phyloP scores from a whole-genome alignment of 805 yeast genomes.

The Blastobotrys attinorum region DNA sequence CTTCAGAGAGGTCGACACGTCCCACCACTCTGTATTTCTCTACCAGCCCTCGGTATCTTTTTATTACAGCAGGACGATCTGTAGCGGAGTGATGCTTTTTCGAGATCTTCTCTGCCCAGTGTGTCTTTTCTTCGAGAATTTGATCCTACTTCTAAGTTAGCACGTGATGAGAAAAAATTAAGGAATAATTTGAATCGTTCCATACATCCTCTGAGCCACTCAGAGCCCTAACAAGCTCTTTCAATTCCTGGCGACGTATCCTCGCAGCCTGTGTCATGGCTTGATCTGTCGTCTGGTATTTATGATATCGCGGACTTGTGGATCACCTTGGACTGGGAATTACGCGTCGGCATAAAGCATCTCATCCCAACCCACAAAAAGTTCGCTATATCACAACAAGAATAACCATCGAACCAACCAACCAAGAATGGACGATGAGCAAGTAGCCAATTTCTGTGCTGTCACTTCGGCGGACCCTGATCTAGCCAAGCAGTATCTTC shows the following conservation, averaged over 20 bases:
- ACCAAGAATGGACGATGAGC: conserved; percentile 21
- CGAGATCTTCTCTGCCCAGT: conserved; percentile 7
- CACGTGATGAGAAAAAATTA: no score
- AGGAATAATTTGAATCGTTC: no score
- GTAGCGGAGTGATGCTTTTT: conserved; percentile 7
- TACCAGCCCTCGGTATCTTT: conserved; percentile 16
- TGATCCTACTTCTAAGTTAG: no score
- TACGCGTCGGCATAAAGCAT: no score
- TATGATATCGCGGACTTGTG: no score
- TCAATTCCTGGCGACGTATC: not conserved
- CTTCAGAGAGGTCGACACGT: conserved; percentile 23
- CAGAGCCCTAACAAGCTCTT: not conserved
- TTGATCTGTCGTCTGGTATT: no score
- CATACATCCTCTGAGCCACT: not conserved
- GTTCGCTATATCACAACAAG: not conserved
- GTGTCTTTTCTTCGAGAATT: not conserved
- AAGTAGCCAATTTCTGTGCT: conserved; percentile 66
- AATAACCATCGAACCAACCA: no score
- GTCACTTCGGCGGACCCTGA: conserved; percentile 69
- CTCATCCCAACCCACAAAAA: not conserved
- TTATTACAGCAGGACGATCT: conserved; percentile 13
- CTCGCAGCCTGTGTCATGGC: not conserved
- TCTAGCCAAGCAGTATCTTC: conserved; percentile 68
- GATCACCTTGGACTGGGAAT: no score
- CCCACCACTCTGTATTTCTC: conserved; percentile 26